Base-by-base conservation (phyloP, 2,329 filamentous ascomycete species). In the Ceratocystis lukuohia region DNA sequence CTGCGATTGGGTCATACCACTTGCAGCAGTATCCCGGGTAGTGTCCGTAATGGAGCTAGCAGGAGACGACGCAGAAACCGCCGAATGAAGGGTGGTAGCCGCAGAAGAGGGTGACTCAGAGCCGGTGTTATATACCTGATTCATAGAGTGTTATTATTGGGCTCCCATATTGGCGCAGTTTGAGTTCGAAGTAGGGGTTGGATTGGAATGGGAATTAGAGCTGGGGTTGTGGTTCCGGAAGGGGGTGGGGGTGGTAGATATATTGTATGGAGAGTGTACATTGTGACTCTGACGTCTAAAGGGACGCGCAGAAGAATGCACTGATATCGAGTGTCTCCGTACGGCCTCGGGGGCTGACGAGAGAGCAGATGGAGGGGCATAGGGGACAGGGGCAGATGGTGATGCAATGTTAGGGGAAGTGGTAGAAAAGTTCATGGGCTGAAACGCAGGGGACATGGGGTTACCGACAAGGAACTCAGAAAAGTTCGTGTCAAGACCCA, bases 71-170 rank as follows among this genome's bases (percentile, higher is more conserved):
- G 80, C 79, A 74, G 64, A 65, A 15, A 59, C 64, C 48, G 53
- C 64, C 82, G 77, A 73, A 80, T 80, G 71, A 50, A 65, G 57
- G 28, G 84, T 86, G 71, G 85, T 85, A 73, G 82, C 85, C 73
- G 88, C 82, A 69, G 88, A 89, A 64, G 86, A 84, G 69, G 87
- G 87, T 67, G 87, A 88, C 76, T 90, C 87, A 71, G 88, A 88
- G 73, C 84, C 84, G 74, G 76, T 76, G 71, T 78, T 79, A 61
- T 65, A 65, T 65, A 65, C 64, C 64, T 65, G 64, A 65, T 65
- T 57, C 64, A 65, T 65, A 61, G 64, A 65, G 64, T 65, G 64
- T 65, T 65, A 65, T 65, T 65, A 65, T 65, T 65, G 64, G 64
- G 53, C 48, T 41, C 64, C 64, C 64, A 65, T 65, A 45, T 61